Conservation (phyloP, 345 rosid genomes). For the Boechera stricta region DNA sequence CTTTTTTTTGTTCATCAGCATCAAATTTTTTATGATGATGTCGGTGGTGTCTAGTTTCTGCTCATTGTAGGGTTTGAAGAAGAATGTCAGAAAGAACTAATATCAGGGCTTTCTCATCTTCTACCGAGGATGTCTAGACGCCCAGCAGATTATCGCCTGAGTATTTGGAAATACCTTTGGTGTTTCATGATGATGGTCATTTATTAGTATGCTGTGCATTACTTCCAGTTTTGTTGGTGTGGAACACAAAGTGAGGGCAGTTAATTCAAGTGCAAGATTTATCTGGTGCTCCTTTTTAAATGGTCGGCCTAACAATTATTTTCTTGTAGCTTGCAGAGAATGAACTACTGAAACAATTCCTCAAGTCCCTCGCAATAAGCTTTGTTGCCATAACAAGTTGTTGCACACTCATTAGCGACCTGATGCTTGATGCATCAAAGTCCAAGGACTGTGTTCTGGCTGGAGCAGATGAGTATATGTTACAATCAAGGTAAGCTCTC, state of each 20-base stretch:
- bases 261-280: not conserved
- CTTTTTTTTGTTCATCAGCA: not conserved
- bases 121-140: constrained; percentile 53
- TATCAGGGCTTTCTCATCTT: constrained; percentile 54
- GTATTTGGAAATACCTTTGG: constrained; percentile 62
- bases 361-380: constrained; percentile 60
- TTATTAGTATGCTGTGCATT: constrained; percentile 57
- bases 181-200: constrained; percentile 57
- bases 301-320: constrained; percentile 5
- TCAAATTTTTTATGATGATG: not conserved
- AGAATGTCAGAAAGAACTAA: constrained; percentile 62
- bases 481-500: constrained; percentile 71
- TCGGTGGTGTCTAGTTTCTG: constrained; percentile 1
- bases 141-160: constrained; percentile 48
- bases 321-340: constrained; percentile 66
- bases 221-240: not conserved
- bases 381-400: too few relatives aligned
- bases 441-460: constrained; percentile 53
- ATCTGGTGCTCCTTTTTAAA: not conserved
- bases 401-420: constrained; percentile 65
- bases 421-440: constrained; percentile 51
- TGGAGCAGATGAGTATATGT: constrained; percentile 67
- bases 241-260: not conserved
- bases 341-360: constrained; percentile 54
- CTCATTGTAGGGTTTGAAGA: constrained; percentile 61